phyloP scores from a whole-genome alignment of 306 rosid genomes.

The Canavalia ensiformis region DNA sequence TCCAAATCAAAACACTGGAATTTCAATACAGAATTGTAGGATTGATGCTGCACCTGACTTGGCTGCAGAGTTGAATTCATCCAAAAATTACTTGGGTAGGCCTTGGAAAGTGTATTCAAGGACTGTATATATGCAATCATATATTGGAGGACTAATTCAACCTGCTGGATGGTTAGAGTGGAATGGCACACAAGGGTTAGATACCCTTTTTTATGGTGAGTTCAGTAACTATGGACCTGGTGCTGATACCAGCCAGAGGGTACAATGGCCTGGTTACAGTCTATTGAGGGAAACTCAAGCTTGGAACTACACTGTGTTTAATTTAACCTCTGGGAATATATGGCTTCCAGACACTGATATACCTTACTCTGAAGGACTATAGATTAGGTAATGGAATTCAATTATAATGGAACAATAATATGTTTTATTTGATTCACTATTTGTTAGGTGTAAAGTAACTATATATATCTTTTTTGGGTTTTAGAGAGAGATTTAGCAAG shows the following conservation, averaged over 20 bases:
- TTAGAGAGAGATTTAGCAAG: background rate
- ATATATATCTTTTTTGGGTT: background rate
- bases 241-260: constrained; percentile 64
- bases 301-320: constrained; percentile 68
- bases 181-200: constrained; percentile 74
- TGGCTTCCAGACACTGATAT: constrained; percentile 81
- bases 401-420: background rate
- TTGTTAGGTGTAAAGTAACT: constrained; percentile 26
- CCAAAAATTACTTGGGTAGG: constrained; percentile 60
- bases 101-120: constrained; percentile 81
- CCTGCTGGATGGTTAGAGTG: constrained; percentile 81
- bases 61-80: constrained; percentile 45
- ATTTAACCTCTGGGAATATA: constrained; percentile 67
- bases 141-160: constrained; percentile 64
- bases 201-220: constrained; percentile 78
- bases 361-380: constrained; percentile 67
- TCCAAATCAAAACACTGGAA: constrained; percentile 74
- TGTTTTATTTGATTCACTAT: constrained; percentile 29
- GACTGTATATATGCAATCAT: constrained; percentile 83
- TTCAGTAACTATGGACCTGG: constrained; percentile 75
- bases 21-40: constrained; percentile 81
- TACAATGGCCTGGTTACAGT: constrained; percentile 71
- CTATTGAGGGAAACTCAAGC: constrained; percentile 67
- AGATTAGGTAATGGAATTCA: constrained; percentile 15
- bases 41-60: constrained; percentile 71